Conservation (phyloP, 2,329 filamentous ascomycete genomes). For the Cladophialophora immunda region DNA sequence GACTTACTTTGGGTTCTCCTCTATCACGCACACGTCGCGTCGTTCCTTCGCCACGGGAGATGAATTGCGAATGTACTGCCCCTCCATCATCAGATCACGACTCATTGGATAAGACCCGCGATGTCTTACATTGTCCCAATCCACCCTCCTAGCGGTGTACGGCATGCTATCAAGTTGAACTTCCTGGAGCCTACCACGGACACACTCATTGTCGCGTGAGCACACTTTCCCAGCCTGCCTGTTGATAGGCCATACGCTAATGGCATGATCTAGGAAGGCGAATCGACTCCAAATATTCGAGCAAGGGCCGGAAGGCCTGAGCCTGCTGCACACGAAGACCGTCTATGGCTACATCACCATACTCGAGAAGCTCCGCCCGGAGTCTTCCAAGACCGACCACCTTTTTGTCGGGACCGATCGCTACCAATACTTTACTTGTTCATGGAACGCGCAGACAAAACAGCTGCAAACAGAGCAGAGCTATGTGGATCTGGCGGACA, state of each 20-base stretch:
- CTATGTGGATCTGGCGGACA: slow-evolving; percentile 68
- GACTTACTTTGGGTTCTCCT: background rate
- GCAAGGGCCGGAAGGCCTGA: slow-evolving; percentile 69
- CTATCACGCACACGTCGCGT: background rate
- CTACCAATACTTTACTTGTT: slow-evolving; percentile 88
- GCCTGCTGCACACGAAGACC: slow-evolving; percentile 72
- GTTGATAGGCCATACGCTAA: slow-evolving; percentile 31
- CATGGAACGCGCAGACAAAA: slow-evolving; percentile 73
- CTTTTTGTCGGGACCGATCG: slow-evolving; percentile 92
- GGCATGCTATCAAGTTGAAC: slow-evolving; percentile 83
- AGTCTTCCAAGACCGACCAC: slow-evolving; percentile 77
- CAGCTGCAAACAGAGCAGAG: slow-evolving; percentile 65
- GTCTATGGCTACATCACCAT: slow-evolving; percentile 89
- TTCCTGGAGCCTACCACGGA: slow-evolving; percentile 79
- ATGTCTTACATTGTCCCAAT: slow-evolving; percentile 98
- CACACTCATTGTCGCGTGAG: slow-evolving; percentile 87
- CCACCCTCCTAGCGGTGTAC: slow-evolving; percentile 88
- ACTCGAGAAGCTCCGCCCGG: slow-evolving; percentile 80
- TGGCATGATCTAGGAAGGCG: slow-evolving; percentile 68
- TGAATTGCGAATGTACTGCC: slow-evolving; percentile 13
- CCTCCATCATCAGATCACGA: slow-evolving; percentile 11
- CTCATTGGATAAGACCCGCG: slow-evolving; percentile 22
- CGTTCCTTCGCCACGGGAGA: background rate
- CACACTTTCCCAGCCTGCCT: slow-evolving; percentile 35
- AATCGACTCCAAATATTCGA: slow-evolving; percentile 88